phyloP scores from a whole-genome alignment of 768 basidiomycete genomes.

The Boletus bicolor region DNA sequence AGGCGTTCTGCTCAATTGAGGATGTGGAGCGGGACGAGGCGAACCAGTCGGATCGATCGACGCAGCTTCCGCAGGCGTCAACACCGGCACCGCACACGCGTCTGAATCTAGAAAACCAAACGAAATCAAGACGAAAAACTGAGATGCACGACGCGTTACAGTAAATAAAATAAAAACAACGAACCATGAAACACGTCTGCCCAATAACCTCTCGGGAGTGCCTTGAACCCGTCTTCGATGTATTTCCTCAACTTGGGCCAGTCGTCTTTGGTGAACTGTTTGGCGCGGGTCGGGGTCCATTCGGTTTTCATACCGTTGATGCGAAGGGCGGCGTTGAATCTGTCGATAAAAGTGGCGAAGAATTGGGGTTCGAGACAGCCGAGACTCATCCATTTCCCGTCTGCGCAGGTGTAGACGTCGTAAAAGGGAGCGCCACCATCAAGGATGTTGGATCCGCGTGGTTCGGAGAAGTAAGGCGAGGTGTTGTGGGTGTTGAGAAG shows the following conservation, averaged over 20 bases:
- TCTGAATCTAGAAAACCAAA: constrained; percentile 50
- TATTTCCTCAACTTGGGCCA: constrained; percentile 61
- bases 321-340: constrained; percentile 51
- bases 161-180: neutral
- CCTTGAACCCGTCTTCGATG: constrained; percentile 60
- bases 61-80: constrained; percentile 60
- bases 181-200: constrained; percentile 60
- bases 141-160: too few species aligned
- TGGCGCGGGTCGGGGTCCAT: constrained; percentile 53
- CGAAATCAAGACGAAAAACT: neutral
- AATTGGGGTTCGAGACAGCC: constrained; percentile 75
- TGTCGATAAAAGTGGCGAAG: constrained; percentile 57
- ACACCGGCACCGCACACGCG: constrained; percentile 68
- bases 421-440: constrained; percentile 84
- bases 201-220: constrained; percentile 67
- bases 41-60: constrained; percentile 37
- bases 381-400: constrained; percentile 72
- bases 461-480: constrained; percentile 38
- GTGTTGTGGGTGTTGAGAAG: constrained; percentile 43
- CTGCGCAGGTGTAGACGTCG: constrained; percentile 66
- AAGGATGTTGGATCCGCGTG: constrained; percentile 57
- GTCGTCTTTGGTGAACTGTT: constrained; percentile 43
- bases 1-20: constrained; percentile 38
- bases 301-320: constrained; percentile 37
- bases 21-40: constrained; percentile 51